phyloP scores from a whole-genome alignment of 257 asterid species.

The Dorcoceras hygrometricum region DNA sequence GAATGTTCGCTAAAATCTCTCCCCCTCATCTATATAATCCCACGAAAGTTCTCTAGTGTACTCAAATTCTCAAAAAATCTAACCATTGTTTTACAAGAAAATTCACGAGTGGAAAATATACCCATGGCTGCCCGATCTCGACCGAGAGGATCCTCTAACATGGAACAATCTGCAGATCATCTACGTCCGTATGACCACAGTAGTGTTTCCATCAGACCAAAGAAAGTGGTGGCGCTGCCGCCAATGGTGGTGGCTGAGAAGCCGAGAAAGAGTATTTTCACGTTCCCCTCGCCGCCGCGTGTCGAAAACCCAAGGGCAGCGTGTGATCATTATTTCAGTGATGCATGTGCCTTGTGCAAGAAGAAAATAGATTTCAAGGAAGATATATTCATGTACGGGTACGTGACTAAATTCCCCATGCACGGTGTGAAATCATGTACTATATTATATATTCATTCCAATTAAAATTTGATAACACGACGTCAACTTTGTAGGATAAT shows the following conservation, averaged over 20 bases:
- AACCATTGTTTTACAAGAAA: background rate
- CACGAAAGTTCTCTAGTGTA: too few species aligned
- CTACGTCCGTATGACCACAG: background rate
- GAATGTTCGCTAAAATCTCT: too few species aligned
- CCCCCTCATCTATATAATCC: background rate
- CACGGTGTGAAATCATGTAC: too few species aligned
- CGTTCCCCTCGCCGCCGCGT: background rate
- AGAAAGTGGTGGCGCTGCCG: background rate
- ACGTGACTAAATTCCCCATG: background rate
- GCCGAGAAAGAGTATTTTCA: background rate
- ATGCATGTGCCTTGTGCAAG: conserved; percentile 19
- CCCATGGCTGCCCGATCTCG: background rate
- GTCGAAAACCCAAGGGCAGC: background rate
- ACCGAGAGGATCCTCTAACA: conserved; percentile 12
- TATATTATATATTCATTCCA: too few species aligned
- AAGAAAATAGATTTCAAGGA: background rate
- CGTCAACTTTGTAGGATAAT: too few species aligned
- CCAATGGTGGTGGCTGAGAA: background rate
- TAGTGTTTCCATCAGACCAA: background rate
- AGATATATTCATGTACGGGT: conserved; percentile 23
- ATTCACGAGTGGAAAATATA: background rate
- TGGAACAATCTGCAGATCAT: conserved; percentile 9
- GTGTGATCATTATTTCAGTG: background rate
- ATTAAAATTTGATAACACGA: too few species aligned
- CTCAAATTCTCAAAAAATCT: background rate